Conservation (phyloP, 2,329 filamentous ascomycete genomes). For the Cercospora citrullina region DNA sequence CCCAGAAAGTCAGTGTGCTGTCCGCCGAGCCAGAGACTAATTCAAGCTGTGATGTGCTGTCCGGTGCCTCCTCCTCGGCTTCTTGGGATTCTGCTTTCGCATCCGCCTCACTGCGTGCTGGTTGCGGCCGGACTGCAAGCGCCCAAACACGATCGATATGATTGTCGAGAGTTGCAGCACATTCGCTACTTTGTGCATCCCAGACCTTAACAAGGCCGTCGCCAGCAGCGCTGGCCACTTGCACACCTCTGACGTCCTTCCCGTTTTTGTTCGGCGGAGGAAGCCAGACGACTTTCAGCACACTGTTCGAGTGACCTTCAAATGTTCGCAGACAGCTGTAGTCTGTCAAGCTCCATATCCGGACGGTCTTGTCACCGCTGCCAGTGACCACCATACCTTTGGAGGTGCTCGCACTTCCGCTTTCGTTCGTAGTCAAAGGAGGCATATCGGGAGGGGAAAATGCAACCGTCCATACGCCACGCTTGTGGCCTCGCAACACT, state of each 20-base stretch:
- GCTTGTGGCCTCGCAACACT: conserved; percentile 85
- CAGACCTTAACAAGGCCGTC: conserved; percentile 97
- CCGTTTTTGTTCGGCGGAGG: conserved; percentile 49
- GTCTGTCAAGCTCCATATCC: conserved; percentile 89
- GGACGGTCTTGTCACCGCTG: conserved; percentile 93
- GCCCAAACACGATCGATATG: conserved; percentile 97
- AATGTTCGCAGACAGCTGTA: conserved; percentile 93
- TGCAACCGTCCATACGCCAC: conserved; percentile 92
- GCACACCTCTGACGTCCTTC: conserved; percentile 59
- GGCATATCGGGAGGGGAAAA: conserved; percentile 82
- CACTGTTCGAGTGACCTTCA: conserved; percentile 93
- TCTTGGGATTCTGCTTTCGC: conserved; percentile 33
- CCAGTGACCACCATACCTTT: conserved; percentile 86
- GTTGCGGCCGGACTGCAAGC: conserved; percentile 66
- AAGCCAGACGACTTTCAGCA: conserved; percentile 91
- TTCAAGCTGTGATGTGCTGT: conserved; percentile 53
- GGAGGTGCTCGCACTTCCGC: conserved; percentile 60
- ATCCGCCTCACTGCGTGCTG: conserved; percentile 16
- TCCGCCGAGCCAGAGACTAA: conserved; percentile 91
- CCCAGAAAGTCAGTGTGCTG: conserved; percentile 93
- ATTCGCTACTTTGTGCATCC: conserved; percentile 82
- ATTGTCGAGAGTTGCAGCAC: conserved; percentile 89
- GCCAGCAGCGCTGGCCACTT: conserved; percentile 83
- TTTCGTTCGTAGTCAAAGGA: conserved; percentile 68
- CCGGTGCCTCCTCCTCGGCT: conserved; percentile 26